Conservation (phyloP, 805 yeast genomes). For the Geotrichum ghanense region DNA sequence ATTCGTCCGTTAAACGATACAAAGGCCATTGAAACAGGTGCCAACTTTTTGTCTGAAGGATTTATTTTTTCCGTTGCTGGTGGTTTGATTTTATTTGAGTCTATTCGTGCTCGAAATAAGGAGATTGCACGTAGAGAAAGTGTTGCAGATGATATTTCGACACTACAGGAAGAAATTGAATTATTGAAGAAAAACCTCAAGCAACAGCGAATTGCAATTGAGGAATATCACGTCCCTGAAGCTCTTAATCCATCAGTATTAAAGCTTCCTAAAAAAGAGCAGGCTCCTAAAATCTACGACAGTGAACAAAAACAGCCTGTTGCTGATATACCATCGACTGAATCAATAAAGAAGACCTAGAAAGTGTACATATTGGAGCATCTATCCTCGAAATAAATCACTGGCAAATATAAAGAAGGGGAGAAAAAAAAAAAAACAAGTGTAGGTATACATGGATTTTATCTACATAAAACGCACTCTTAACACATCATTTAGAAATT, state of each 20-base stretch:
- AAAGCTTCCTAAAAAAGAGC: constrained; percentile 13
- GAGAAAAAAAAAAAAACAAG: no score
- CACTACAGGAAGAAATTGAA: constrained; percentile 59
- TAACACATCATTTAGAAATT: no score
- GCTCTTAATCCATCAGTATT: constrained; percentile 36
- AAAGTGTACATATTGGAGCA: no score
- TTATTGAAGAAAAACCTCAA: constrained; percentile 33
- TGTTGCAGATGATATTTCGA: constrained; percentile 59
- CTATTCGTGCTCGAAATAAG: constrained; percentile 54
- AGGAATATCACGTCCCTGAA: constrained; percentile 39
- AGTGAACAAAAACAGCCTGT: no score
- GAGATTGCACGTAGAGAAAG: constrained; percentile 50
- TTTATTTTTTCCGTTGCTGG: constrained; percentile 81
- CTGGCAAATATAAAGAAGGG: no score
- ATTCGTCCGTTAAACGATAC: constrained; percentile 73
- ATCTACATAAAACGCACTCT: no score
- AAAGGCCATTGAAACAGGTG: constrained; percentile 74
- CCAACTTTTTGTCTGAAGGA: constrained; percentile 63
- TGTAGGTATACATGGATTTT: no score
- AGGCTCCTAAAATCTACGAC: not conserved
- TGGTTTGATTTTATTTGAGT: constrained; percentile 58
- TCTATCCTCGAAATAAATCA: no score
- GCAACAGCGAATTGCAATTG: constrained; percentile 27
- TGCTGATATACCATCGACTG: no score
- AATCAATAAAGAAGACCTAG: no score